Conservation (phyloP, 2,329 filamentous ascomycete genomes). For the Didymellaceae sp. region DNA sequence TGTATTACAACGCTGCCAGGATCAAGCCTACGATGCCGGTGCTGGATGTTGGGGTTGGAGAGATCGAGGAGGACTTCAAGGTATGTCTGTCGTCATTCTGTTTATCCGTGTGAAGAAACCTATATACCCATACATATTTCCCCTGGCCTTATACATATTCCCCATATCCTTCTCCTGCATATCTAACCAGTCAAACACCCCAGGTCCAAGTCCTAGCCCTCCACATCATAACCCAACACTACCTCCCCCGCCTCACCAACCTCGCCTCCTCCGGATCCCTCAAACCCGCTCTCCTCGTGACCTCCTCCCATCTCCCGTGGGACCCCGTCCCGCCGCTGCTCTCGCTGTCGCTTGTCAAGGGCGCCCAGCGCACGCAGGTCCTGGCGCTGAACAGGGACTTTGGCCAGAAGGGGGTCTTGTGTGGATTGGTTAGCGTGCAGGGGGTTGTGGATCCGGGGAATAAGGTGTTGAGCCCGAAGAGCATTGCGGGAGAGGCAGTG, state of each 20-base stretch:
- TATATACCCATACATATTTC: no score
- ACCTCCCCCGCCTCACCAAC: constrained; percentile 51
- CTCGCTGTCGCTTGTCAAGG: constrained; percentile 59
- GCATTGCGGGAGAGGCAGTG: constrained; percentile 56
- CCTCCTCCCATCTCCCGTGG: constrained; percentile 56
- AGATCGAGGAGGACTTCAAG: constrained; percentile 59
- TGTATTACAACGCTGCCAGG: constrained; percentile 62
- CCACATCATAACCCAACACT: constrained; percentile 57
- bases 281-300: constrained; percentile 59
- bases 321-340: constrained; percentile 57
- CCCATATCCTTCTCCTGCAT: not conserved
- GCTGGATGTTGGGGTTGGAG: constrained; percentile 51
- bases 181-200: constrained; percentile 46
- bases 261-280: constrained; percentile 39
- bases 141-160: no score
- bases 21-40: constrained; percentile 52
- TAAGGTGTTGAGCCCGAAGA: constrained; percentile 52
- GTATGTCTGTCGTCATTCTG: not conserved
- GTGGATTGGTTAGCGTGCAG: constrained; percentile 56
- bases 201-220: constrained; percentile 41
- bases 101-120: not conserved
- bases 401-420: constrained; percentile 52
- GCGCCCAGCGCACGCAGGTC: constrained; percentile 59
- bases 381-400: constrained; percentile 54
- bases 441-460: constrained; percentile 52